Base-by-base conservation (phyloP, 257 asterid genomes). In the Echites panduratus region DNA sequence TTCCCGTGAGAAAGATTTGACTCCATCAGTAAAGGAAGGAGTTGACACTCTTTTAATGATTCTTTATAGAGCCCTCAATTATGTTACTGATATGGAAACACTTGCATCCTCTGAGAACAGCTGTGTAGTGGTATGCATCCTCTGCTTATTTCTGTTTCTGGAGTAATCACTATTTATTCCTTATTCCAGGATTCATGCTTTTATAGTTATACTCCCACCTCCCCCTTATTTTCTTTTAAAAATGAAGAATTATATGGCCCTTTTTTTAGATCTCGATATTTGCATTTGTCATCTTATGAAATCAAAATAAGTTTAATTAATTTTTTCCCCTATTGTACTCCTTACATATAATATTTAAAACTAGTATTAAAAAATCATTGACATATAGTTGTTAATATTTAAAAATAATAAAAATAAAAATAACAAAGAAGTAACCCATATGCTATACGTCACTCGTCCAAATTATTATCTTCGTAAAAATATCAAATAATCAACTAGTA, bases 41-140 rank as follows among this genome's bases (percentile, higher is more conserved):
- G 90, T 94, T 73, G 99, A 94, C 86, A 94, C 99, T 50, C 99
- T 94, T 77, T 78, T 94, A 76, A 87, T 94, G 96, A 86, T 89
- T 81, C 88, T 94, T 14, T 91, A 87, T 79, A 86, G 99, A 89
- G 90, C 98, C 78, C 85, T 89, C 68, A 87, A 90, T 76, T 75
- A 79, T 67, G 86, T 82, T 47, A 90, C 89, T 73, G 95, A 87
- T 77, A 91, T 94, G 99, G 99, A 94, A 82, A 90, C 52, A 77
- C 97, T 94, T 78, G 97, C 96, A 73, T 90, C 96, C 78, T 87
- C 91, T 11, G 92, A 89, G 69, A 94, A 94, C 80, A 84, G 81
- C 81, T 94, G 99, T 76, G 80, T 94, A 78, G 98, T 94, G 98
- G 99, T 94, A 88, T 84, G 90, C 57, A 10, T 78, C 20, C 35